phyloP scores from a whole-genome alignment of 2,329 filamentous ascomycete species.

The Chaetothyriales sp. region DNA sequence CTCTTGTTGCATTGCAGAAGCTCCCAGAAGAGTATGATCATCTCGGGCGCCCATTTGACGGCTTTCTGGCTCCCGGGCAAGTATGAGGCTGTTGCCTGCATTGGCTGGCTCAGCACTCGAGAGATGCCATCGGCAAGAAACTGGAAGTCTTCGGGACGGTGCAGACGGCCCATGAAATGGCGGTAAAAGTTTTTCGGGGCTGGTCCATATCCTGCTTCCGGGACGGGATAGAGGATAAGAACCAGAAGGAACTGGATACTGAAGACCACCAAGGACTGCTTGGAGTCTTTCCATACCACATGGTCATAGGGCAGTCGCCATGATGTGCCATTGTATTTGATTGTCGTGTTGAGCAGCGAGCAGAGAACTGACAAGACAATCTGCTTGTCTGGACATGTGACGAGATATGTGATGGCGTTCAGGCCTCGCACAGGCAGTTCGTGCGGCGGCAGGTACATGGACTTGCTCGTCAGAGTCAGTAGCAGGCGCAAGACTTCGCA shows the following conservation, averaged over 20 bases:
- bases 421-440: conserved; percentile 69
- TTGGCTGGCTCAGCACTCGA: conserved; percentile 61
- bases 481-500: conserved; percentile 78
- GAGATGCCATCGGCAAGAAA: conserved; percentile 94
- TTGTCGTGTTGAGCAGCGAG: conserved; percentile 81
- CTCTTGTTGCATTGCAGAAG: conserved; percentile 92
- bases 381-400: conserved; percentile 78
- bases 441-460: conserved; percentile 78
- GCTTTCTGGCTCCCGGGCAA: conserved; percentile 69
- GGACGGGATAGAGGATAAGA: conserved; percentile 72
- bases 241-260: conserved; percentile 81
- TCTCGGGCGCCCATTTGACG: conserved; percentile 80
- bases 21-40: conserved; percentile 96
- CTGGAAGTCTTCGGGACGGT: conserved; percentile 91
- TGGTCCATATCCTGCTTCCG: conserved; percentile 50
- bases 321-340: conserved; percentile 88
- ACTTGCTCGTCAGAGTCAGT: conserved; percentile 72
- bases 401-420: conserved; percentile 73
- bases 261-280: conserved; percentile 81
- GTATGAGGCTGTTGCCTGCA: conserved; percentile 78
- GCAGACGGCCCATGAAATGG: conserved; percentile 76
- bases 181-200: conserved; percentile 82
- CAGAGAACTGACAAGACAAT: conserved; percentile 79
- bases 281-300: conserved; percentile 77
- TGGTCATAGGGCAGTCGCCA: conserved; percentile 94